phyloP scores from a whole-genome alignment of 2,329 filamentous ascomycete genomes.

The Fusarium sp. region DNA sequence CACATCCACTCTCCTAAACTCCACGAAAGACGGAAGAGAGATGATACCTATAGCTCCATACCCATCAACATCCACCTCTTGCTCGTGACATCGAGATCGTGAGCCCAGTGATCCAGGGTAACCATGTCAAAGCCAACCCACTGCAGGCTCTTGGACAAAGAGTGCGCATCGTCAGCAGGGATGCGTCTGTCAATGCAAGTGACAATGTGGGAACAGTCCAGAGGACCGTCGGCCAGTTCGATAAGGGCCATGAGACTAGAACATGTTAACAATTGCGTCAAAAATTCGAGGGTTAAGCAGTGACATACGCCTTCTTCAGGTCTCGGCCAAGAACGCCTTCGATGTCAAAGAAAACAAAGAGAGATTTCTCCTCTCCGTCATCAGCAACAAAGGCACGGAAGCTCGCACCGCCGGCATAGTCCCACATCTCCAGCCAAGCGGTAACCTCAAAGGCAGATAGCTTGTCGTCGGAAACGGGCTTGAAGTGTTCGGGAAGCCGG shows the following conservation, averaged over 20 bases:
- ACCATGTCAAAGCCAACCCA: conserved; percentile 93
- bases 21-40: conserved; percentile 30
- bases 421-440: conserved; percentile 82
- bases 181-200: conserved; percentile 82
- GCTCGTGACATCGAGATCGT: conserved; percentile 74
- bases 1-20: conserved; percentile 33
- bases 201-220: conserved; percentile 81
- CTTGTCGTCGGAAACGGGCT: conserved; percentile 46
- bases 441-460: conserved; percentile 56
- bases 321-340: conserved; percentile 76
- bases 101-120: conserved; percentile 81
- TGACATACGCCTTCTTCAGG: conserved; percentile 84
- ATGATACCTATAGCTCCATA: conserved; percentile 79
- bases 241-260: conserved; percentile 86
- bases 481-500: conserved; percentile 53
- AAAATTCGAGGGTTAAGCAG: neutral
- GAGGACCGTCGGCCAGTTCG: conserved; percentile 81
- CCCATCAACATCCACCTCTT: conserved; percentile 85
- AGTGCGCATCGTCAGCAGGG: conserved; percentile 69
- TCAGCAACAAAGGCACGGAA: conserved; percentile 88
- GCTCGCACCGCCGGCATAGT: conserved; percentile 84
- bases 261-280: conserved; percentile 1
- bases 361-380: conserved; percentile 73
- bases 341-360: conserved; percentile 89
- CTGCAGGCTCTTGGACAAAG: conserved; percentile 82